Conservation (phyloP, 345 rosid species). For the Cardamine chenopodiifolia region DNA sequence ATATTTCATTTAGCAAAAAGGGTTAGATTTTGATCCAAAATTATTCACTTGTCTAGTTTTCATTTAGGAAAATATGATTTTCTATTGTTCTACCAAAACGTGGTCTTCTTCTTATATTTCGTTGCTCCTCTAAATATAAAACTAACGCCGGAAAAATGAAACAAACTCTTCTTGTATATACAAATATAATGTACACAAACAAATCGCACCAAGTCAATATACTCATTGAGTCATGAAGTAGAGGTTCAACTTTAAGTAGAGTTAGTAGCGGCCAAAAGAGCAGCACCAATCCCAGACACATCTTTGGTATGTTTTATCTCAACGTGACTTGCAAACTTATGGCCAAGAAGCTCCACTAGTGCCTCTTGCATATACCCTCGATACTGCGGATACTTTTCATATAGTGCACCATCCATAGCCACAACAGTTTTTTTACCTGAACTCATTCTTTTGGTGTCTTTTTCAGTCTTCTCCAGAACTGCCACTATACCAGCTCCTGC, state of each 20-base stretch:
- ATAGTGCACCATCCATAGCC: slow-evolving; percentile 86
- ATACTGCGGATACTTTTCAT: slow-evolving; percentile 71
- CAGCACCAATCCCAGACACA: slow-evolving; percentile 90
- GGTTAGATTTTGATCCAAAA: too few relatives aligned
- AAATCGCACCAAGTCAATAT: not conserved
- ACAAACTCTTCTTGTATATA: too few relatives aligned
- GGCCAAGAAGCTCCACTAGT: slow-evolving; percentile 66
- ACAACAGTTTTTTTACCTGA: slow-evolving; percentile 69
- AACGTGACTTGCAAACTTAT: slow-evolving; percentile 53
- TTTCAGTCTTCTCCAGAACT: slow-evolving; percentile 75
- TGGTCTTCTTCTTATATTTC: too few relatives aligned
- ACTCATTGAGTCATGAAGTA: slow-evolving; percentile 4
- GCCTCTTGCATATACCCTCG: slow-evolving; percentile 68
- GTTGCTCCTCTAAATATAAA: too few relatives aligned
- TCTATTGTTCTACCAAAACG: too few relatives aligned
- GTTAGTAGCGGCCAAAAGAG: slow-evolving; percentile 81
- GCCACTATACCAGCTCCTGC: slow-evolving; percentile 95
- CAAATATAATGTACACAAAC: slow-evolving; percentile 24
- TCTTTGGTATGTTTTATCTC: slow-evolving; percentile 75
- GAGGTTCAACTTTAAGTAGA: slow-evolving; percentile 37
- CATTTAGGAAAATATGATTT: too few relatives aligned
- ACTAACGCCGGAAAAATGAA: too few relatives aligned
- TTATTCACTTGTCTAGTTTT: too few relatives aligned
- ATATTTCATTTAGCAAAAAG: too few relatives aligned
- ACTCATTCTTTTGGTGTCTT: slow-evolving; percentile 57